Evolutionary conservation across 345 rosid species (phyloP).

Genomic region (Aquilaria yunnanensis): DNA sequence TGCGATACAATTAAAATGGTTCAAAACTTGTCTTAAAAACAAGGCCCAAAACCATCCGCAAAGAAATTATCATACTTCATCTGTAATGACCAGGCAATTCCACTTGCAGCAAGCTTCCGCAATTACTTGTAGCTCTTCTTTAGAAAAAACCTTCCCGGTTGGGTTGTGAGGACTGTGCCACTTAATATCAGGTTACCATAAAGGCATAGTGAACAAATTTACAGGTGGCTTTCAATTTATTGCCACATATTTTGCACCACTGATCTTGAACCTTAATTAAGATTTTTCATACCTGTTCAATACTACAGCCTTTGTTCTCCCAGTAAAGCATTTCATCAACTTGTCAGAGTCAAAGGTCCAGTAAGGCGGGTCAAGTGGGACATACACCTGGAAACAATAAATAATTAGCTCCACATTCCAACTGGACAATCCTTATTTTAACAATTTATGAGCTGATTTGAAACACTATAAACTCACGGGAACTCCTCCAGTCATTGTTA

Average conservation of each 20-base stretch:
- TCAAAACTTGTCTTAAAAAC: background rate
- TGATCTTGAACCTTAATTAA: background rate
- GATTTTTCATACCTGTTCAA: constrained; percentile 44
- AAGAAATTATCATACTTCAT: constrained; percentile 37
- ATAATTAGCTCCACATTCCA: constrained; percentile 2
- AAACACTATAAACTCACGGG: constrained; percentile 31
- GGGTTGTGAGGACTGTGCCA: constrained; percentile 61
- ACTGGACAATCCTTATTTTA: background rate
- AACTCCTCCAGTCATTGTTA: constrained; percentile 49
- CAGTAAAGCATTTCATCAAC: constrained; percentile 35
- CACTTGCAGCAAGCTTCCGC: constrained; percentile 44
- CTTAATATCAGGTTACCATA: constrained; percentile 16
- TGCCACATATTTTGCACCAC: background rate
- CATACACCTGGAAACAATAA: constrained; percentile 34
- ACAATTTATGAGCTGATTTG: background rate
- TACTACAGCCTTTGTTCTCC: constrained; percentile 41
- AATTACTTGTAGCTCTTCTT: constrained; percentile 43
- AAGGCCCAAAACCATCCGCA: constrained; percentile 6
- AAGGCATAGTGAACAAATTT: constrained; percentile 1
- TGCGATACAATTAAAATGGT: no score
- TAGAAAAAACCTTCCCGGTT: constrained; percentile 59
- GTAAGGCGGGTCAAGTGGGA: constrained; percentile 48
- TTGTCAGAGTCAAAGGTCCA: constrained; percentile 44
- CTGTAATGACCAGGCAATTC: constrained; percentile 54
- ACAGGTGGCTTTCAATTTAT: background rate